Evolutionary conservation across 805 yeast genomes (phyloP).

Genomic region (Nakazawaea laoshanensis): DNA sequence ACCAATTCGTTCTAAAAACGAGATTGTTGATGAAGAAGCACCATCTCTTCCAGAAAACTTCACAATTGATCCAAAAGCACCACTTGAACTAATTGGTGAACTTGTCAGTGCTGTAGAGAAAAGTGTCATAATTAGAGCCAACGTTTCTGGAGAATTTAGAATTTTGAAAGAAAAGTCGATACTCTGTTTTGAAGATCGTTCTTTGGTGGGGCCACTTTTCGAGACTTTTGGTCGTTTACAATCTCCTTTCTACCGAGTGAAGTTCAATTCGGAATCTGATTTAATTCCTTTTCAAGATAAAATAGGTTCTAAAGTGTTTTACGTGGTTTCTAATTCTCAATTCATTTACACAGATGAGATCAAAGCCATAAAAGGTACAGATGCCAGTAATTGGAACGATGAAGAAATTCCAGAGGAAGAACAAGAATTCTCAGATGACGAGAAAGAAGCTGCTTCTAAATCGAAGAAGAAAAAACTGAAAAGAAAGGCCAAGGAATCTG

Average conservation of each 20-base stretch:
- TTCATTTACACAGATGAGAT: conserved; percentile 71
- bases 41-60: conserved; percentile 63
- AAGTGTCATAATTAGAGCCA: conserved; percentile 65
- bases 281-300: conserved; percentile 34
- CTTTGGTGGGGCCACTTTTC: conserved; percentile 65
- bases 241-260: conserved; percentile 72
- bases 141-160: conserved; percentile 73
- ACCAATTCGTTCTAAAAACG: conserved; percentile 77
- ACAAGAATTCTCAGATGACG: conserved; percentile 94
- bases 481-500: conserved; percentile 27
- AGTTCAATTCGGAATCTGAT: conserved; percentile 45
- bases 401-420: conserved; percentile 92
- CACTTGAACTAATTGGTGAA: conserved; percentile 65
- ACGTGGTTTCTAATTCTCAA: conserved; percentile 74
- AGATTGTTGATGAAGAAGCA: conserved; percentile 58
- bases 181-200: conserved; percentile 66
- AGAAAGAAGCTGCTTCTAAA: conserved; percentile 69
- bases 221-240: conserved; percentile 89
- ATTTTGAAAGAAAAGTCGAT: conserved; percentile 76
- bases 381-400: conserved; percentile 91
- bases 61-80: conserved; percentile 46
- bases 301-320: conserved; percentile 54
- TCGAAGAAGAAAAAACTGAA: conserved; percentile 54
- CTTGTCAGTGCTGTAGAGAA: conserved; percentile 63
- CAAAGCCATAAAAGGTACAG: conserved; percentile 73